These are phyloP conservation scores for Xerocomellus amylosporus DNA, from an alignment of 768 basidiomycete species.

Conservation along the genomic window DNA sequence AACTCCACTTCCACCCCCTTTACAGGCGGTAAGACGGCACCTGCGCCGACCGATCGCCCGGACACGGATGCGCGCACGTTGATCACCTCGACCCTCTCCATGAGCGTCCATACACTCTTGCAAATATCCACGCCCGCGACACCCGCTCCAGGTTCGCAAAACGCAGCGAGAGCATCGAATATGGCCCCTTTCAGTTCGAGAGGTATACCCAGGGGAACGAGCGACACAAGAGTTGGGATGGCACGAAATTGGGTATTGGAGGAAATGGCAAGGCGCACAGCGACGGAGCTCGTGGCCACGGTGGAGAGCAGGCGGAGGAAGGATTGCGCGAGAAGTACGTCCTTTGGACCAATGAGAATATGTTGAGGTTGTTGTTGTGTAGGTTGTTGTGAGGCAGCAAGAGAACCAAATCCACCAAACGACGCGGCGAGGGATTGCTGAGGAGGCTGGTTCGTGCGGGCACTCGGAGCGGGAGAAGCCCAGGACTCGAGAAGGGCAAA, in stretches of 20 bases:
- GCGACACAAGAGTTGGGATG: constrained; percentile 72
- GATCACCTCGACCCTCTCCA: constrained; percentile 84
- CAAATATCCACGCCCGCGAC: constrained; percentile 73
- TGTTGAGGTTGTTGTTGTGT: constrained; percentile 42
- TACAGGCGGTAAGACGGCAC: constrained; percentile 44
- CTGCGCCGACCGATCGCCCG: constrained; percentile 27
- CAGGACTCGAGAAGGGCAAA: constrained; percentile 77
- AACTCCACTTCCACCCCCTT: constrained; percentile 86
- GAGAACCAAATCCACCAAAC: constrained; percentile 31
- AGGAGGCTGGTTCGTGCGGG: constrained; percentile 44
- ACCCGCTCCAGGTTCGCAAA: constrained; percentile 80
- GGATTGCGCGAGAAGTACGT: constrained; percentile 73
- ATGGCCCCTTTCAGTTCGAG: constrained; percentile 88
- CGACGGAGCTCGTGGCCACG: constrained; percentile 70
- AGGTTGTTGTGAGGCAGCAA: constrained; percentile 28
- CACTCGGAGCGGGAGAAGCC: constrained; percentile 51
- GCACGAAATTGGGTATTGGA: constrained; percentile 78
- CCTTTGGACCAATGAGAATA: constrained; percentile 57
- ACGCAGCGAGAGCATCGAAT: constrained; percentile 77
- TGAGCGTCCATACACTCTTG: constrained; percentile 74
- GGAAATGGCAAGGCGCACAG: constrained; percentile 75
- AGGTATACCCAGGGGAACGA: constrained; percentile 78
- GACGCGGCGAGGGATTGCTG: constrained; percentile 38
- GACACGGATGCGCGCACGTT: constrained; percentile 57
- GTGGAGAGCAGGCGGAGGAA: constrained; percentile 79